Evolutionary conservation across 768 basidiomycete species (phyloP).

Genomic region (Mycena galopus): DNA sequence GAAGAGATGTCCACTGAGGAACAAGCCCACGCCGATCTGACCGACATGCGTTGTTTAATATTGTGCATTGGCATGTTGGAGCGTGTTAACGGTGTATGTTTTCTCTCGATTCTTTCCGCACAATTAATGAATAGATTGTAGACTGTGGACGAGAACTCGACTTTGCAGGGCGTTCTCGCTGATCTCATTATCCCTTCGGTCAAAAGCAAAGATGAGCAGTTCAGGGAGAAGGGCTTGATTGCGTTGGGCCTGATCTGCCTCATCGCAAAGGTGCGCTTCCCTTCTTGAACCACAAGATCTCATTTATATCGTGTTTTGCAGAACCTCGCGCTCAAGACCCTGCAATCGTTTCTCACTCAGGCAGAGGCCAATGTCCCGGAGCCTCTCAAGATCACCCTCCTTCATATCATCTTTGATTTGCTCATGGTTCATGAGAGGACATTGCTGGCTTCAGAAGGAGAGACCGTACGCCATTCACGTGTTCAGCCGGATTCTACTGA

Average conservation of each 20-base stretch:
- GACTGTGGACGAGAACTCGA: slow-evolving; percentile 79
- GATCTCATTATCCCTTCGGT: slow-evolving; percentile 93
- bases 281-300: slow-evolving; percentile 51
- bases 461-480: slow-evolving; percentile 37
- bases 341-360: slow-evolving; percentile 18
- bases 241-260: slow-evolving; percentile 81
- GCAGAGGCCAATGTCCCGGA: slow-evolving; percentile 61
- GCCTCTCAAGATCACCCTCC: slow-evolving; percentile 72
- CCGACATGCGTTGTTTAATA: slow-evolving; percentile 81
- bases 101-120: neutral
- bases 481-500: neutral
- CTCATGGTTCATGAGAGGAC: slow-evolving; percentile 85
- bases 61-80: slow-evolving; percentile 89
- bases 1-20: slow-evolving; percentile 71
- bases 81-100: slow-evolving; percentile 83
- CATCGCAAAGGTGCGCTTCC: slow-evolving; percentile 69
- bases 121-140: slow-evolving; percentile 41
- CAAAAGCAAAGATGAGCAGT: slow-evolving; percentile 74
- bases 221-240: slow-evolving; percentile 76
- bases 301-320: neutral
- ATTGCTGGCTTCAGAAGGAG: slow-evolving; percentile 58
- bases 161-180: slow-evolving; percentile 76
- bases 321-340: slow-evolving; percentile 8
- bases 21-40: slow-evolving; percentile 65
- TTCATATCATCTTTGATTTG: slow-evolving; percentile 89